Evolutionary conservation across 2,329 filamentous ascomycete genomes (phyloP), one percentile per base, ranked within the genome.

Genomic region (Exophiala sideris): DNA sequence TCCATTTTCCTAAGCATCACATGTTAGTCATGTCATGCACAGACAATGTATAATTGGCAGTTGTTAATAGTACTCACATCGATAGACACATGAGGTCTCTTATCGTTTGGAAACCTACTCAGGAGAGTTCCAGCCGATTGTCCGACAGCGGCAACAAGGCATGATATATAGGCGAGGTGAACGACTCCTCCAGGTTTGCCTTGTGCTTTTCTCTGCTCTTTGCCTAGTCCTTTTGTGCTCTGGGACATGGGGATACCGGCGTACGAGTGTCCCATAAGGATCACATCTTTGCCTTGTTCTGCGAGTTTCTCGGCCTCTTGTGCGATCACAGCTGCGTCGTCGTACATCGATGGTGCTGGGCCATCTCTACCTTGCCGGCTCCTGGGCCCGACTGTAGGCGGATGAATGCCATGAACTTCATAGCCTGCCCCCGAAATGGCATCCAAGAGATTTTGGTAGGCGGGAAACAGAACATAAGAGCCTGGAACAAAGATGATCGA

Each of bases 231-330:
- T 8, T 65, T 38, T 9, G 65, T 41, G 32, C 56, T 59, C 44
- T 71, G 59, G 7, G 62, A 67, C 5, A 62, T 63, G 0, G 66
- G 65, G 59, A 63, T 63, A 44, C 62, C 74, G 63, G 57, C 69
- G 62, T 62, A 74, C 54, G 69, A 76, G 66, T 67, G 70, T 58
- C 57, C 69, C 46, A 63, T 64, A 54, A 63, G 56, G 42, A 58
- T 67, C 54, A 67, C 67, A 56, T 73, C 46, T 49, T 70, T 68
- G 12, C 65, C 70, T 42, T 67, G 58, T 3, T 68, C 64, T 18
- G 62, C 63, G 5, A 71, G 52, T 14, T 59, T 59, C 11, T 48
- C 44, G 12, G 62, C 59, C 11, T 50, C 65, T 7, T 57, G 46
- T 18, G 59, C 62, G 36, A 71, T 67, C 36, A 60, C 52, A 9